A percentile compares a stretch with the other conserved stretches of the same genome.
phyloP scores from a whole-genome alignment of 805 yeast species.

The Diddensiella caesifluorescens region DNA sequence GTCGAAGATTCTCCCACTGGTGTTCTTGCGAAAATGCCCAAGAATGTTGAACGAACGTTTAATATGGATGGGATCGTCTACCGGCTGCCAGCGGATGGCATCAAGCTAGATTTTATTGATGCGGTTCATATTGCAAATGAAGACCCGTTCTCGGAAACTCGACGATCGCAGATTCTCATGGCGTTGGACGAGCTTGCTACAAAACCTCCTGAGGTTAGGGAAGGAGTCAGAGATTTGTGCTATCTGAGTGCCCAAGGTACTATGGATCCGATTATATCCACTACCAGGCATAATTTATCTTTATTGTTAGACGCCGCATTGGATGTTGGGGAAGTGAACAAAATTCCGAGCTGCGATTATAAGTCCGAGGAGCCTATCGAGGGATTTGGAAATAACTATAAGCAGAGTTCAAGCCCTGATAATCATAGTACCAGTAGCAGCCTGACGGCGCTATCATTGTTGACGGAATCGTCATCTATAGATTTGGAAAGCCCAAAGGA shows the following conservation, averaged over 20 bases:
- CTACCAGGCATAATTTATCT: conserved; percentile 24
- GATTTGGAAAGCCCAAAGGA: conserved; percentile 37
- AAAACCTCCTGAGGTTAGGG: conserved; percentile 24
- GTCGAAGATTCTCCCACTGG: conserved; percentile 34
- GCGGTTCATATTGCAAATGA: conserved; percentile 38
- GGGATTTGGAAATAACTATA: not conserved
- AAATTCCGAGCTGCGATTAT: no score
- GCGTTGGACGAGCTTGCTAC: conserved; percentile 33
- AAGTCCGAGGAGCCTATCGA: no score
- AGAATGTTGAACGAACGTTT: conserved; percentile 20
- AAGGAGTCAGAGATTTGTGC: conserved; percentile 35
- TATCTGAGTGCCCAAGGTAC: conserved; percentile 32
- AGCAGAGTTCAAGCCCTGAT: conserved; percentile 1
- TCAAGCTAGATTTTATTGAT: conserved; percentile 62
- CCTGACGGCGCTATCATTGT: not conserved
- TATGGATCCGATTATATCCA: conserved; percentile 32
- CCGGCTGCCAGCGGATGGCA: conserved; percentile 61
- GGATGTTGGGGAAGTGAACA: no score
- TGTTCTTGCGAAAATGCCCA: conserved; percentile 32
- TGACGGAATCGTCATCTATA: conserved; percentile 4
- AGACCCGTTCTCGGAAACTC: conserved; percentile 32
- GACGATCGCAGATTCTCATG: conserved; percentile 34
- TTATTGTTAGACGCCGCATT: conserved; percentile 31
- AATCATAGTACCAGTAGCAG: conserved; percentile 4
- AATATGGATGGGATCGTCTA: conserved; percentile 45